Evolutionary conservation across 495 filamentous ascomycete species (phyloP).

Genomic region (Darksidea phi): DNA sequence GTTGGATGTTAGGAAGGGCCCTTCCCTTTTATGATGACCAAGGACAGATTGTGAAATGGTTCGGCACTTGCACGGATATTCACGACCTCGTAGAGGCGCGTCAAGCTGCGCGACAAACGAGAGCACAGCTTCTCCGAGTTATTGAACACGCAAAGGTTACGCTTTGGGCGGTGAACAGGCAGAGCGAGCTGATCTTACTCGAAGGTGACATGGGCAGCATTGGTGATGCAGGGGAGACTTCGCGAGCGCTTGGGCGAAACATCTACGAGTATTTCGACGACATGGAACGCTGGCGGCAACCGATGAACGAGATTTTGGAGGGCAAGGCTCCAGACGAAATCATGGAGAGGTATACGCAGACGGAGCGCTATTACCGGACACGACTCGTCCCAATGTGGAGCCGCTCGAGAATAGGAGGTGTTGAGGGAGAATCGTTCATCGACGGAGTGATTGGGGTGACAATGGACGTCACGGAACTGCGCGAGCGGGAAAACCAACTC

Average conservation of each 20-base stretch:
- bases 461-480: conserved; percentile 65
- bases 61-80: conserved; percentile 68
- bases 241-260: conserved; percentile 51
- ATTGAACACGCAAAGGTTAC: conserved; percentile 66
- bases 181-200: conserved; percentile 58
- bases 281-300: conserved; percentile 45
- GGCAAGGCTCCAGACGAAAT: conserved; percentile 53
- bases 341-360: conserved; percentile 52
- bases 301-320: conserved; percentile 58
- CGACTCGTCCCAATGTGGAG: conserved; percentile 61
- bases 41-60: conserved; percentile 69
- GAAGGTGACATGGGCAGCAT: conserved; percentile 63
- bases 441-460: conserved; percentile 63
- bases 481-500: conserved; percentile 56
- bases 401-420: conserved; percentile 46
- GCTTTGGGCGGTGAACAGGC: conserved; percentile 62
- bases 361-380: conserved; percentile 61
- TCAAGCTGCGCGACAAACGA: conserved; percentile 56
- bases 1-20: conserved; percentile 70
- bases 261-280: conserved; percentile 58
- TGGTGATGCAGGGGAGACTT: conserved; percentile 3
- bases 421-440: conserved; percentile 49
- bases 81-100: conserved; percentile 63
- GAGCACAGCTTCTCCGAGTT: conserved; percentile 64
- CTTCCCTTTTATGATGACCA: conserved; percentile 60